These are phyloP conservation scores for Casuarina glauca DNA, from an alignment of 306 rosid genomes.

Conservation along the genomic window DNA sequence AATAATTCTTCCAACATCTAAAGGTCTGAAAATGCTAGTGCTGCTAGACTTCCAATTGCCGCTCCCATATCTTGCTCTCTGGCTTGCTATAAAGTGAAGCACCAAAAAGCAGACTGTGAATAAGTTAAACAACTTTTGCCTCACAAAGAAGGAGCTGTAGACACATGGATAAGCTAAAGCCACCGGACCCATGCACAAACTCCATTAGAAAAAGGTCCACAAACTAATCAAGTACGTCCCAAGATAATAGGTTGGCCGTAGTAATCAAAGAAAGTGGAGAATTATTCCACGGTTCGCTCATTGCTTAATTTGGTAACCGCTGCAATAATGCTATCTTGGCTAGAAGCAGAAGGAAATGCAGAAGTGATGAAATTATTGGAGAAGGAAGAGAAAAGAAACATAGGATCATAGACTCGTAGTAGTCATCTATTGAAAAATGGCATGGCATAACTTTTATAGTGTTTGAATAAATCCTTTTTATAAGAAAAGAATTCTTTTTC, in stretches of 20 bases:
- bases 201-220: conserved; percentile 2
- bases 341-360: background rate
- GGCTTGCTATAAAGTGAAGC: background rate
- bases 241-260: background rate
- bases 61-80: background rate
- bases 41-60: background rate
- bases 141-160: background rate
- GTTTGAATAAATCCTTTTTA: too few relatives aligned
- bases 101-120: background rate
- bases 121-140: background rate
- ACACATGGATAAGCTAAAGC: background rate
- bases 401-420: too few relatives aligned
- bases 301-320: background rate
- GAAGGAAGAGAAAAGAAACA: too few relatives aligned
- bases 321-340: background rate
- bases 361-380: too few relatives aligned
- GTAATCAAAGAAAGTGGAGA: background rate
- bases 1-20: too few relatives aligned
- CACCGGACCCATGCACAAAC: background rate
- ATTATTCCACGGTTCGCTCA: background rate
- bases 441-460: too few relatives aligned
- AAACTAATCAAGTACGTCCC: background rate
- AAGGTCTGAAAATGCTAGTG: too few relatives aligned
- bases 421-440: too few relatives aligned
- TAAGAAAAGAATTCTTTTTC: too few relatives aligned